Base-by-base conservation (phyloP, 306 rosid genomes). In the Urtica urens region DNA sequence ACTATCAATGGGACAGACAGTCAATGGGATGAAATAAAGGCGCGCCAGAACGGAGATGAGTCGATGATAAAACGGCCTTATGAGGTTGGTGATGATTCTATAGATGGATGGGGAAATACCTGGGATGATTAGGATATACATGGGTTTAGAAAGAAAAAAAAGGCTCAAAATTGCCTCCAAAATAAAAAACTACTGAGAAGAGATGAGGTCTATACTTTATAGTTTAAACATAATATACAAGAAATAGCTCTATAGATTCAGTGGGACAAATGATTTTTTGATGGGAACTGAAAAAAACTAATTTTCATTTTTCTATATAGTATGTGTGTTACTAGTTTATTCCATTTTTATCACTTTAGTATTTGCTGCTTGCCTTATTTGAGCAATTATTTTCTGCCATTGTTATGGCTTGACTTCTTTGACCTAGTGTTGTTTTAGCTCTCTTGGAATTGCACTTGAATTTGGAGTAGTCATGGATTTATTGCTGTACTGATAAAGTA, bases 1-100 rank as follows among this genome's bases (percentile, higher is more conserved):
- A 24, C 45, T 38, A 45, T 46, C 57, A 42, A n/a, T 68, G 69
- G 73, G 74, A 68, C 56, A 59, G 71, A 65, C 6, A 55, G 58
- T 10, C 55, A 57, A 31, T 61, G 74, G 69, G 60, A 41, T 15
- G 67, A 46, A 44, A 22, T 27, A 0, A 53, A 53, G 20, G 27
- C 62, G 11, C 33, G 38, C 23, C 39, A 14, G 27, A 52, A 38
- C 21, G 66, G 37, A 50, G 57, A 40, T 29, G 57, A 16, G 42
- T 49, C 62, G 6, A 30, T 25, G 12, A 64, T n/a, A 65, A 34
- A 28, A 28, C 10, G 58, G 68, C 39, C 28, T 45, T 51, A 28
- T n/a, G 33, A 28, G 25, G 41, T 56, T 52, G 66, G 21, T 52
- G 29, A 21, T 46, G 48, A 39, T 46, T 57, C 6, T 61, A 39